Evolutionary conservation across 1,284 basidiomycete genomes (phyloP), one percentile per base, ranked within the genome.

Genomic region (Microbotryomycetes sp.): DNA sequence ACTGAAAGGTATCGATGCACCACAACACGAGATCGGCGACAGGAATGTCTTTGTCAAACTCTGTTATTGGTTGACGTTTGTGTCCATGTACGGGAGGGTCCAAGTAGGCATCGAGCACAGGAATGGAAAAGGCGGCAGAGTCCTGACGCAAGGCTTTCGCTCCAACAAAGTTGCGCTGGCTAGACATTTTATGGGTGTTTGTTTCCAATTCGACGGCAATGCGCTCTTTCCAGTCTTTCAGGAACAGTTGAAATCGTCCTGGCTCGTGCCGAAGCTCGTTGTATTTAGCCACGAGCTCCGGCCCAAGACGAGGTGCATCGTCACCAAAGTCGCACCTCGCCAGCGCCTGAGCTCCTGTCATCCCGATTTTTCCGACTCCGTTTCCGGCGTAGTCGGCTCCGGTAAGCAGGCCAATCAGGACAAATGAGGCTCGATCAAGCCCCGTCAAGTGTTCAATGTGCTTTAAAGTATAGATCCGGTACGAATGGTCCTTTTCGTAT

Each of bases 311-410:
- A 2, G 94, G 79, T 0, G n/a, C n/a, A n/a, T 72, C 59, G 3
- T 70, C 67, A 3, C 77, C 76, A 49, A 75, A 75, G 4, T 80
- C 79, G 11, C 72, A 74, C 23, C 73, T 67, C 0, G 80, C 79
- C 0, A 82, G 79, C 70, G 69, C 77, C 27, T 75, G 62, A 1
- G 78, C 75, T 27, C 77, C 79, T 41, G 68, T 74, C 0, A 71
- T 65, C 0, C 78, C 78, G 73, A 67, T 59, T 30, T 68, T 52
- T 46, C 54, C 61, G 4, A 65, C 54, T 27, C 69, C 59, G 28
- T 23, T 56, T 45, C 52, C 52, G 57, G 87, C 82, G 71, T 97
- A 98, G 75, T 98, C 94, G 0, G 92, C 94, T 0, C 93, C 93
- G 11, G 85, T 83, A 68, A 94, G 79, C 4, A 97, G 78, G 0